A percentile compares a stretch with the other conserved stretches of the same genome.
Evolutionary conservation across 1,284 basidiomycete genomes (phyloP).

Genomic region (Ceratobasidium sp.): DNA sequence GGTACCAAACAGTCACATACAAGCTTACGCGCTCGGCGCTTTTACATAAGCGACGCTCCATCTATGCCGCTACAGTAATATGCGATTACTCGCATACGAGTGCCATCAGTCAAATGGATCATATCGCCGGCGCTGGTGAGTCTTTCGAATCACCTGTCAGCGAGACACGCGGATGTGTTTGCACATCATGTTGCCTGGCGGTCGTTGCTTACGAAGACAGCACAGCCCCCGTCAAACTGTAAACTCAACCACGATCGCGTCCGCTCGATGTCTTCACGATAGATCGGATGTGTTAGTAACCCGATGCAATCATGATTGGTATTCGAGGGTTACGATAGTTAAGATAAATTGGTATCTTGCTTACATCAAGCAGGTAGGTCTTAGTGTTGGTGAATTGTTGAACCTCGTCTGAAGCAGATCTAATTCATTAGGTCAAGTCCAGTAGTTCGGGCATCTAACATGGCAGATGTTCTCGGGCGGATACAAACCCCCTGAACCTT

Average conservation of each 20-base stretch:
- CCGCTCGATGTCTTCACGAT: not conserved
- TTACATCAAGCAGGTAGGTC: not conserved
- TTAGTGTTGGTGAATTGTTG: not conserved
- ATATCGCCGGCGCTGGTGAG: constrained; percentile 1
- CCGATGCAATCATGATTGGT: no score
- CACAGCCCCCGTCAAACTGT: no score
- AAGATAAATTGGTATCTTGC: no score
- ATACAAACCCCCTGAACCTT: constrained; percentile 7
- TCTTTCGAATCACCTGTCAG: not conserved
- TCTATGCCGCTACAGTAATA: no score
- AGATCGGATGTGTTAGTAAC: not conserved
- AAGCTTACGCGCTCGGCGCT: no score
- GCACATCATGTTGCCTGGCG: no score
- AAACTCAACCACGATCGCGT: not conserved
- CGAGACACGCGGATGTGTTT: not conserved
- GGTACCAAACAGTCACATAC: no score
- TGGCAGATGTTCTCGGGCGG: not conserved
- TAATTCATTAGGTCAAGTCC: not conserved
- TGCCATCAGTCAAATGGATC: constrained; percentile 12
- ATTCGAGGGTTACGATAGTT: no score
- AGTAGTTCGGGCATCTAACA: not conserved
- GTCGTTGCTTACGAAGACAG: not conserved
- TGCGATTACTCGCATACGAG: not conserved
- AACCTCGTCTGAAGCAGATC: no score
- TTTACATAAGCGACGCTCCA: no score